These are phyloP conservation scores for Russula sp. DNA, from an alignment of 768 basidiomycete genomes.

Conservation along the genomic window DNA sequence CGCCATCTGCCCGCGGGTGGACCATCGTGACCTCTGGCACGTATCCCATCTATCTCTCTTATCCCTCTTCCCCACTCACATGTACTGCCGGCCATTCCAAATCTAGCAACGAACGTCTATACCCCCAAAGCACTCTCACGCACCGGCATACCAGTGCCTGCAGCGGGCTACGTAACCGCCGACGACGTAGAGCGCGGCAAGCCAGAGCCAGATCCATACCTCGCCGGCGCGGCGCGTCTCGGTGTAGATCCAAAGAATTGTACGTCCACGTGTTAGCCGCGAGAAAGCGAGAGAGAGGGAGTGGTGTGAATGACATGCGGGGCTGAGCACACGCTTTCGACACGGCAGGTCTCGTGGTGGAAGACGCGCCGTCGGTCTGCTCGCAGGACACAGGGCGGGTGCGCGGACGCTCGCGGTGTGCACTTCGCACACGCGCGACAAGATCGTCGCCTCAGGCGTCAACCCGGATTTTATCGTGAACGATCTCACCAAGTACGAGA, in stretches of 20 bases:
- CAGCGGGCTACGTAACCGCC: constrained; percentile 65
- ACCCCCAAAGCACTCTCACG: constrained; percentile 63
- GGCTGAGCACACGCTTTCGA: constrained; percentile 15
- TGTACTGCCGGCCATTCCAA: background rate
- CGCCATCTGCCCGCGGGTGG: constrained; percentile 51
- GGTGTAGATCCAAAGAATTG: constrained; percentile 57
- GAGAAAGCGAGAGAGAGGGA: background rate
- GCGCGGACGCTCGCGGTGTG: constrained; percentile 77
- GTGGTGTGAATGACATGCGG: background rate
- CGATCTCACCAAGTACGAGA: constrained; percentile 61
- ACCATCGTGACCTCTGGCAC: constrained; percentile 81
- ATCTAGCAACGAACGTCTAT: constrained; percentile 68
- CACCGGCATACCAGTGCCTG: constrained; percentile 58
- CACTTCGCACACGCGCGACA: constrained; percentile 65
- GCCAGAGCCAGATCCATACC: constrained; percentile 86
- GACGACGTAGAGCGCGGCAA: constrained; percentile 72
- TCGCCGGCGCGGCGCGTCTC: constrained; percentile 66
- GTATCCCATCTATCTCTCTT: constrained; percentile 54
- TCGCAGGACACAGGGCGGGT: constrained; percentile 72
- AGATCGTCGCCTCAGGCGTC: constrained; percentile 51
- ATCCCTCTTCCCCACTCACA: background rate
- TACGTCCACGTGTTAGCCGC: constrained; percentile 36
- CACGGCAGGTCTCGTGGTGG: constrained; percentile 71
- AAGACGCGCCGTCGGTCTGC: constrained; percentile 83
- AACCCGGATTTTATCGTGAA: constrained; percentile 64